Conservation (phyloP, 2,329 filamentous ascomycete species). For the Fusarium ambrosium region DNA sequence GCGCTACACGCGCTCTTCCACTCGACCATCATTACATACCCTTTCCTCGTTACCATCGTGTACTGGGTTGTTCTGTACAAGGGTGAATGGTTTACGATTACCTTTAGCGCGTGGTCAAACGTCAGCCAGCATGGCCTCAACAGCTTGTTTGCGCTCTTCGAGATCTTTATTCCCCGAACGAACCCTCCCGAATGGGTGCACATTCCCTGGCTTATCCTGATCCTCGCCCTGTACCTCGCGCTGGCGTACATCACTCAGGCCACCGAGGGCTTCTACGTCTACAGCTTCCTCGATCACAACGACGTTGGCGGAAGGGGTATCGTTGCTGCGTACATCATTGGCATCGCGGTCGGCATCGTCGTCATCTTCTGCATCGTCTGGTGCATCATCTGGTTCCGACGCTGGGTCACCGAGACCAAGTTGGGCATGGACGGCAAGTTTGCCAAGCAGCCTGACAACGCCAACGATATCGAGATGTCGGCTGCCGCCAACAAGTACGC, state of each 20-base stretch:
- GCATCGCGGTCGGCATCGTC: constrained; percentile 66
- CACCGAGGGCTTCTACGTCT: constrained; percentile 81
- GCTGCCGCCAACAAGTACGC: constrained; percentile 40
- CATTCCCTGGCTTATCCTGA: constrained; percentile 74
- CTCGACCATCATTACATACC: constrained; percentile 72
- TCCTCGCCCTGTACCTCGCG: constrained; percentile 79
- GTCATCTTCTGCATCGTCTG: constrained; percentile 67
- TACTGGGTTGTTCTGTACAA: constrained; percentile 76
- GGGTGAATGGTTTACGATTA: constrained; percentile 62
- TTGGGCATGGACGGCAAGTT: constrained; percentile 60
- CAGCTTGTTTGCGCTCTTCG: constrained; percentile 79
- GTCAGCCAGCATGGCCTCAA: constrained; percentile 83
- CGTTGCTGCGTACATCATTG: constrained; percentile 75
- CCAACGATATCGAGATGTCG: constrained; percentile 48
- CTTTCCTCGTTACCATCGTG: constrained; percentile 78
- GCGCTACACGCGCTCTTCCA: constrained; percentile 75
- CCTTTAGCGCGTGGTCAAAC: constrained; percentile 73
- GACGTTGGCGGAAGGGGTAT: constrained; percentile 59
- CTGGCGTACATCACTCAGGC: constrained; percentile 81
- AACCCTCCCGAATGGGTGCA: constrained; percentile 72
- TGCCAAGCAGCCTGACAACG: constrained; percentile 42
- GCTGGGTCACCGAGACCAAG: constrained; percentile 63
- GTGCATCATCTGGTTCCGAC: constrained; percentile 64
- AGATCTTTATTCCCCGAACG: constrained; percentile 78
- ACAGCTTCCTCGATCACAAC: constrained; percentile 80